Conservation (phyloP, 257 asterid genomes). For the Solanum gracilifrons region DNA sequence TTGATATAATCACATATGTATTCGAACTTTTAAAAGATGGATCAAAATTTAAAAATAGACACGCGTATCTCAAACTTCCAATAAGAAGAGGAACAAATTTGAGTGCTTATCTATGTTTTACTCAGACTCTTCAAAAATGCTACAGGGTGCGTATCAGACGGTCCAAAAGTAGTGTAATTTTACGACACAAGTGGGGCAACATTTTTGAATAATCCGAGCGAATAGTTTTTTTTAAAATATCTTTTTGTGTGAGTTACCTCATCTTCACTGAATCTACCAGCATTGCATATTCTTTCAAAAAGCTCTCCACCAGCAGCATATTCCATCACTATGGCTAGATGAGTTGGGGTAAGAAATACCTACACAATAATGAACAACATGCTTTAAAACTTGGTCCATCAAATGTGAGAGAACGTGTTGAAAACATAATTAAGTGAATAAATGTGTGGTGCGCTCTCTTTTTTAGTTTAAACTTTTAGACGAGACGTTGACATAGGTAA, state of each 20-base stretch:
- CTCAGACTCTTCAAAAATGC: not conserved
- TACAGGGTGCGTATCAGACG: not conserved
- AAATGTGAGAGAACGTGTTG: not conserved
- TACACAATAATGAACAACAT: slow-evolving; percentile 1
- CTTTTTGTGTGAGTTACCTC: slow-evolving; percentile 30
- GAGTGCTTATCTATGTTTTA: not conserved
- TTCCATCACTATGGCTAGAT: slow-evolving; percentile 77
- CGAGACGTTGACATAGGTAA: not conserved
- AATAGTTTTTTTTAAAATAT: too few species aligned
- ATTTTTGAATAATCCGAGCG: not conserved
- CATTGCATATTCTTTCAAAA: slow-evolving; percentile 55
- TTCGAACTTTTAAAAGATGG: not conserved
- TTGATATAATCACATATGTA: too few species aligned
- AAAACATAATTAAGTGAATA: not conserved
- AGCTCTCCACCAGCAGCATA: slow-evolving; percentile 85
- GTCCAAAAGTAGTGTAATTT: not conserved
- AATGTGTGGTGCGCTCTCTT: not conserved
- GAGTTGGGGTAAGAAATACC: slow-evolving; percentile 65
- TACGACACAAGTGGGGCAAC: not conserved
- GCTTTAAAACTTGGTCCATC: not conserved
- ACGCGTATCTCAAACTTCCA: not conserved
- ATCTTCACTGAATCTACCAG: slow-evolving; percentile 71
- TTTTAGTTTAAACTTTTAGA: not conserved
- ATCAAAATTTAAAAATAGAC: too few species aligned
- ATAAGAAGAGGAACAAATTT: not conserved